Conservation (phyloP, 345 rosid species). For the Corymbia maculata region DNA sequence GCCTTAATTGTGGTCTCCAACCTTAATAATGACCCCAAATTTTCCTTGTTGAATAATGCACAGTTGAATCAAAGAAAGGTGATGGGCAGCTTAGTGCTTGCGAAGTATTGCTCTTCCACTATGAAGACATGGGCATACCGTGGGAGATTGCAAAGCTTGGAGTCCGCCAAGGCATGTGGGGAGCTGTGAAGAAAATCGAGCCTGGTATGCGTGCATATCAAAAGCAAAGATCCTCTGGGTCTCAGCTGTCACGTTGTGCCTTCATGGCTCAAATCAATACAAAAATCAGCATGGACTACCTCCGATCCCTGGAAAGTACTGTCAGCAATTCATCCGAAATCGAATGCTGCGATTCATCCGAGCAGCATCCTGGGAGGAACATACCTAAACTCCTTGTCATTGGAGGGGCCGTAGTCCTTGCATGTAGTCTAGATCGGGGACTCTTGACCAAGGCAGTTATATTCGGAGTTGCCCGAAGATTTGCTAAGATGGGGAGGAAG, state of each 20-base stretch:
- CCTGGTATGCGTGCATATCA: conserved; percentile 76
- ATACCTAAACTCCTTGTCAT: conserved; percentile 61
- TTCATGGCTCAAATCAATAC: conserved; percentile 83
- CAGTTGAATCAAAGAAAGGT: conserved; percentile 89
- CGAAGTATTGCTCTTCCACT: conserved; percentile 90
- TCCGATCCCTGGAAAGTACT: conserved; percentile 41
- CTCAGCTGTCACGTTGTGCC: conserved; percentile 49
- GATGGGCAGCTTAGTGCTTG: conserved; percentile 76
- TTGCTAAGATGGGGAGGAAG: conserved; percentile 75
- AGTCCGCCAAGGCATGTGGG: conserved; percentile 98
- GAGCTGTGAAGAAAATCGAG: conserved; percentile 91
- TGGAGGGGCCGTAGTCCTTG: conserved; percentile 90
- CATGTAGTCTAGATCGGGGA: conserved; percentile 81
- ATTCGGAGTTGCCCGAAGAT: conserved; percentile 88
- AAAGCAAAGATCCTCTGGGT: conserved; percentile 48
- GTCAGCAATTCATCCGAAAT: conserved; percentile 8
- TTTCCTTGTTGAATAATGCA: conserved; percentile 6
- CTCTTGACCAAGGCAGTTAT: conserved; percentile 86
- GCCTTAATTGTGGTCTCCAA: background rate
- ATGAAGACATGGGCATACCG: conserved; percentile 98
- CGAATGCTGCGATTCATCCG: conserved; percentile 10
- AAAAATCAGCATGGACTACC: conserved; percentile 60
- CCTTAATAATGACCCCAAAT: background rate
- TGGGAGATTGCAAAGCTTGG: conserved; percentile 97
- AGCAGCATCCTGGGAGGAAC: conserved; percentile 35